Evolutionary conservation across 108 stramenopile genomes (phyloP), one percentile per base, ranked within the genome.

Genomic region (Cyclostephanos invisitatus): DNA sequence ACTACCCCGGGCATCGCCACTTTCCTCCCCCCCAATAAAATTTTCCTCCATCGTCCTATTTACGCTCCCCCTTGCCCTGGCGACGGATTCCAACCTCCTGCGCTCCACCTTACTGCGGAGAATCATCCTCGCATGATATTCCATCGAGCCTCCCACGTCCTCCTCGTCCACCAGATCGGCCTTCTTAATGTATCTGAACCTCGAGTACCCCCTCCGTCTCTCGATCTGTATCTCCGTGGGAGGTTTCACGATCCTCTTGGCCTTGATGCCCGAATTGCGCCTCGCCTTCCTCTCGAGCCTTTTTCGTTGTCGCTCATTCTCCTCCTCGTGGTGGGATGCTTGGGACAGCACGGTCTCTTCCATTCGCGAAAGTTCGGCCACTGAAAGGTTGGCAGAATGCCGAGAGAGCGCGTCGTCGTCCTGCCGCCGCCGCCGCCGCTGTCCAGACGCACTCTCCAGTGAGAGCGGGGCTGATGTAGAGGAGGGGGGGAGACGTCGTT

Each of bases 91-190:
- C 53, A 80, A 50, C 57, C 72, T 73, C 55, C 36, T 32, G 38
- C 72, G 67, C 37, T 69, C 63, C 21, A 21, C 53, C 38, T 35
- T 44, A n/a, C 40, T 50, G 24, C 68, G 62, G 11, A 80, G 56
- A 20, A 58, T 36, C 14, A 42, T 60, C 40, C 72, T 40, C 12
- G 64, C 20, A 44, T 73, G 58, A 64, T 67, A 73, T 47, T 73
- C 78, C 62, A 73, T 51, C n/a, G 72, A 67, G 14, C 72, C 78
- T 8, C 78, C 68, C 20, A 64, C 62, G 60, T 80, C 78, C 35
- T 40, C 3, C 42, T 80, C 78, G 20, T 69, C 54, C 50, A 59
- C 63, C 51, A 80, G 1, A 51, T 80, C 78, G 18, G 69, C 18
- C 1, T n/a, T 24, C 54, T 80, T 80, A 18, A 9, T 2, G 59